Percentiles rank a stretch among this genome's conserved stretches.
Evolutionary conservation across 495 filamentous ascomycete species (phyloP).

Genomic region (Amphirosellinia nigrospora): DNA sequence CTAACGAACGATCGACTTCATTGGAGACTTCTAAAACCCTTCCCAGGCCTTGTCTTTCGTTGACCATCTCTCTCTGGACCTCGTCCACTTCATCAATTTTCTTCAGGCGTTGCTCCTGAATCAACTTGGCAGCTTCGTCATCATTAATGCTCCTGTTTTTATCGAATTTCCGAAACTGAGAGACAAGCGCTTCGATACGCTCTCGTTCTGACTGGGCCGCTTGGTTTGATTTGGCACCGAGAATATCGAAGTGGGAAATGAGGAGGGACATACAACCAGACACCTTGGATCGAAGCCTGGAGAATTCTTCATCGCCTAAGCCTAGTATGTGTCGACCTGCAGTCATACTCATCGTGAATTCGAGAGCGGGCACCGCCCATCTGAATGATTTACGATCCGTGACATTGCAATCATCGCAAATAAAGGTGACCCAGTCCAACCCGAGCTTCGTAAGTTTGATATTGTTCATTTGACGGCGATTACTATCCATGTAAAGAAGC

Average conservation of each 20-base stretch:
- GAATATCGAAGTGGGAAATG: slow-evolving; percentile 98
- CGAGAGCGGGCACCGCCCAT: slow-evolving; percentile 93
- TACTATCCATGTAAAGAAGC: slow-evolving; percentile 89
- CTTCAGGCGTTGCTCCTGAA: slow-evolving; percentile 73
- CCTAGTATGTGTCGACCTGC: slow-evolving; percentile 87
- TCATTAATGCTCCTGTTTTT: slow-evolving; percentile 80
- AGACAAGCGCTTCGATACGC: slow-evolving; percentile 74
- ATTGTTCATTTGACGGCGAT: slow-evolving; percentile 94
- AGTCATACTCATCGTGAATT: slow-evolving; percentile 98
- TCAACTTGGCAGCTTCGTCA: slow-evolving; percentile 75
- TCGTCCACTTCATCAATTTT: slow-evolving; percentile 79
- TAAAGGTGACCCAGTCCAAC: slow-evolving; percentile 96
- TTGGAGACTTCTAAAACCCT: slow-evolving; percentile 91
- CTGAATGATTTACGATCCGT: slow-evolving; percentile 96
- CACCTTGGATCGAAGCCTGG: slow-evolving; percentile 80
- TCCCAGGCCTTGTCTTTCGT: slow-evolving; percentile 89
- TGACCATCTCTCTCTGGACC: slow-evolving; percentile 73
- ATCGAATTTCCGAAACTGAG: slow-evolving; percentile 76
- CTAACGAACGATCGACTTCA: slow-evolving; percentile 92
- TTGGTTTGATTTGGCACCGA: slow-evolving; percentile 91
- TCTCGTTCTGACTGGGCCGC: slow-evolving; percentile 84
- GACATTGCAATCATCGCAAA: slow-evolving; percentile 94
- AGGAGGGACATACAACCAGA: slow-evolving; percentile 97
- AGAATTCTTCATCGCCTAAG: slow-evolving; percentile 86
- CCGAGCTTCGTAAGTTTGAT: slow-evolving; percentile 89